These are phyloP conservation scores for Gracilaria domingensis DNA, from an alignment of 23 red algal genomes.

Conservation along the genomic window DNA sequence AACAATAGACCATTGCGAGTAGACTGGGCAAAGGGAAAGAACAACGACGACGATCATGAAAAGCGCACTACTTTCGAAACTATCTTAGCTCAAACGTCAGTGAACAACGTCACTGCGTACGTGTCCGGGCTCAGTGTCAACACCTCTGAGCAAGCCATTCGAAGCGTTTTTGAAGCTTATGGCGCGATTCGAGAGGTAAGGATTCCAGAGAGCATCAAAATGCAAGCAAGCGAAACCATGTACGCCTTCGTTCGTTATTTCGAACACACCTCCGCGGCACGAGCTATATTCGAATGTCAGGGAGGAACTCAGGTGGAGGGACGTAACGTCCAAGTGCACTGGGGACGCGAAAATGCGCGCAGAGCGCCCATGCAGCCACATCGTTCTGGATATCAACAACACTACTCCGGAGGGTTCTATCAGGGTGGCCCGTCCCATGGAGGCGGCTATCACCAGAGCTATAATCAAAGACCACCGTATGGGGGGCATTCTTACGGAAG, in stretches of 20 bases:
- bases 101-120: conserved; percentile 82
- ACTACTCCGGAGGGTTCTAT: conserved; percentile 12
- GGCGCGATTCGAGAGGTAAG: conserved; percentile 79
- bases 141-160: conserved; percentile 55
- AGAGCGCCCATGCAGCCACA: conserved; percentile 1
- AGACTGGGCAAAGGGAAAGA: conserved; percentile 87
- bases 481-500: conserved; percentile 24
- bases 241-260: conserved; percentile 91
- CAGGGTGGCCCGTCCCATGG: conserved; percentile 7
- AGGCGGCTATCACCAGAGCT: conserved; percentile 20
- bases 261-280: conserved; percentile 80
- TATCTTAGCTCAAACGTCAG: conserved; percentile 63
- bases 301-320: conserved; percentile 56
- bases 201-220: conserved; percentile 82
- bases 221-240: conserved; percentile 68
- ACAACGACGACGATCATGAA: conserved; percentile 24
- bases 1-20: conserved; percentile 73
- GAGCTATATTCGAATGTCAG: conserved; percentile 84
- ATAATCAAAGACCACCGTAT: conserved; percentile 26
- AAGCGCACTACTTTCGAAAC: conserved; percentile 58
- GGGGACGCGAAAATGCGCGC: conserved; percentile 80
- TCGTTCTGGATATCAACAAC: conserved; percentile 11
- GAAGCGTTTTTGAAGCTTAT: conserved; percentile 54
- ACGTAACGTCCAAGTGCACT: conserved; percentile 57
- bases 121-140: conserved; percentile 69